A percentile compares a stretch with the other conserved stretches of the same genome.
Evolutionary conservation across 2,329 filamentous ascomycete species (phyloP).

Genomic region (Rutstroemia sp.): DNA sequence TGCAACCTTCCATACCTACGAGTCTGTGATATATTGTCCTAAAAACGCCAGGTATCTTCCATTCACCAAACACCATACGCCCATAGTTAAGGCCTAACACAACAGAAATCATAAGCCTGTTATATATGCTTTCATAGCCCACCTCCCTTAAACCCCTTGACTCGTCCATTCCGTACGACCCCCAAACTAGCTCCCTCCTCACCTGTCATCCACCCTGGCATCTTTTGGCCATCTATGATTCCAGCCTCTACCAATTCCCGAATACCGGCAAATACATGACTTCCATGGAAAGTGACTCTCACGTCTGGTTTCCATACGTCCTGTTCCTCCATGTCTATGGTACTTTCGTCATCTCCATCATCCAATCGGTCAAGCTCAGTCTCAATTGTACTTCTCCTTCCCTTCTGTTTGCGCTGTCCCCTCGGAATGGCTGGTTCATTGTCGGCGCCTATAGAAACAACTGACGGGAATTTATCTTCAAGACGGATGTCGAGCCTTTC

Average conservation of each 20-base stretch:
- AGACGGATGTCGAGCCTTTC: conserved; percentile 54
- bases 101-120: not conserved
- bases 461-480: conserved; percentile 46
- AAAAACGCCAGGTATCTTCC: not conserved
- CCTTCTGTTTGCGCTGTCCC: conserved; percentile 22
- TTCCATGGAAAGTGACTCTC: conserved; percentile 62
- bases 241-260: conserved; percentile 71
- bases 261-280: conserved; percentile 75
- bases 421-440: conserved; percentile 15
- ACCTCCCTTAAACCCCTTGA: conserved; percentile 51
- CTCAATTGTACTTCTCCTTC: conserved; percentile 22
- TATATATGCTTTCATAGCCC: conserved; percentile 27
- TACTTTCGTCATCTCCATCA: conserved; percentile 26
- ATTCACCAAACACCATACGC: not conserved
- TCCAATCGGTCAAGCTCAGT: conserved; percentile 19
- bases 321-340: not conserved
- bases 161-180: conserved; percentile 58
- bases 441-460: conserved; percentile 14
- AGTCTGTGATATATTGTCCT: not conserved
- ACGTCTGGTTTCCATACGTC: conserved; percentile 49
- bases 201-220: conserved; percentile 89
- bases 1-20: too few relatives aligned
- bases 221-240: conserved; percentile 64
- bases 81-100: too few relatives aligned
- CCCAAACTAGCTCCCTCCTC: conserved; percentile 75